A percentile compares a stretch with the other conserved stretches of the same genome.
These are phyloP conservation scores for Cucurbita maxima DNA, from an alignment of 306 rosid genomes.

Conservation along the genomic window DNA sequence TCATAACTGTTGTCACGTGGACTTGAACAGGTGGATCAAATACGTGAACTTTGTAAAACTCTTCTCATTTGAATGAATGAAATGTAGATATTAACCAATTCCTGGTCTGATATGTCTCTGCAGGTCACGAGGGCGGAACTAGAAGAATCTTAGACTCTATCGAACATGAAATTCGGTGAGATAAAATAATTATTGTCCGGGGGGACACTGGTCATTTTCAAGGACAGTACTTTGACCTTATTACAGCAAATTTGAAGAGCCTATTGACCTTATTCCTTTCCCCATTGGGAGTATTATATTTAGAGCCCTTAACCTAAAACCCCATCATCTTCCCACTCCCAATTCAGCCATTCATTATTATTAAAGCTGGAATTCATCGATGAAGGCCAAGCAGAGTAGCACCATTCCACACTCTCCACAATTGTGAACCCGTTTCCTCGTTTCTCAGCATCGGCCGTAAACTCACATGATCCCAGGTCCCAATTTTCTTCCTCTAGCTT, in stretches of 20 bases:
- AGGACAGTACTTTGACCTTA: neutral
- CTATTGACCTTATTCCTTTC: conserved; percentile 7
- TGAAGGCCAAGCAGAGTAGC: conserved; percentile 13
- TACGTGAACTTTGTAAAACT: too few species aligned
- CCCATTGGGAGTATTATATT: neutral
- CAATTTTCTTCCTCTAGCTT: conserved; percentile 14
- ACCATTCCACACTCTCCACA: conserved; percentile 24
- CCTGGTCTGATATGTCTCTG: too few species aligned
- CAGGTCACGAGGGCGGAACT: too few species aligned
- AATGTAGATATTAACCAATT: too few species aligned
- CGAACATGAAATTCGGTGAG: too few species aligned
- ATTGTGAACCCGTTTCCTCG: conserved; percentile 7
- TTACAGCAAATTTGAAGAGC: neutral
- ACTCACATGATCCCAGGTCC: neutral
- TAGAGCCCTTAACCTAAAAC: conserved; percentile 30
- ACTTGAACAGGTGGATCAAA: too few species aligned
- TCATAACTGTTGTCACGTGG: too few species aligned
- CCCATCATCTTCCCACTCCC: conserved; percentile 26
- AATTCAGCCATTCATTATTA: conserved; percentile 33
- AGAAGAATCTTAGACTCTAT: neutral
- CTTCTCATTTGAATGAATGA: too few species aligned
- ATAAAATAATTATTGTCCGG: too few species aligned
- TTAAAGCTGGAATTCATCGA: conserved; percentile 27
- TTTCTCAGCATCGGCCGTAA: conserved; percentile 4
- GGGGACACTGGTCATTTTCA: neutral